Evolutionary conservation across 139 green algal genomes (phyloP).

Genomic region (Volvox reticuliferus): DNA sequence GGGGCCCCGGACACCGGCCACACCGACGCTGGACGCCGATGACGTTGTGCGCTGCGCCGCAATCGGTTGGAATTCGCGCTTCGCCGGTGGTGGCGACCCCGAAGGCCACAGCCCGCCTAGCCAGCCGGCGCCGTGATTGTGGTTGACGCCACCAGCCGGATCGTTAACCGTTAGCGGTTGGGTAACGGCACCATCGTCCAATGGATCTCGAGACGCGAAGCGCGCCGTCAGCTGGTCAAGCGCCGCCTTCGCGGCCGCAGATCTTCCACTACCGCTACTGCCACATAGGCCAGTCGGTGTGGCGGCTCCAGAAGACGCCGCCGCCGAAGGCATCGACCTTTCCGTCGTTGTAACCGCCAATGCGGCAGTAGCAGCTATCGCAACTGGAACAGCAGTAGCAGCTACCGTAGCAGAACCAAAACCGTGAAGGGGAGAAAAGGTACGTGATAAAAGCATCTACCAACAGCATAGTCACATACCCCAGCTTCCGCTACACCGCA

Average conservation of each 20-base stretch:
- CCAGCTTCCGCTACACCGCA: no score
- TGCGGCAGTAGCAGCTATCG: not conserved
- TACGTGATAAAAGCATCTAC: no score
- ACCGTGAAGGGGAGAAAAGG: no score
- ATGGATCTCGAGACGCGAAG: not conserved
- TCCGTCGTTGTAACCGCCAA: not conserved
- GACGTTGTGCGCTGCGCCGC: not conserved
- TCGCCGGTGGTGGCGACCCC: not conserved
- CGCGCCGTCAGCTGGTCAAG: conserved; percentile 17
- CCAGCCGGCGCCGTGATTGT: not conserved
- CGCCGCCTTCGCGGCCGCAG: not conserved
- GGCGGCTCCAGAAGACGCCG: not conserved
- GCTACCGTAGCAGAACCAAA: not conserved
- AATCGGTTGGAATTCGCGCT: not conserved
- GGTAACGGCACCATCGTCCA: not conserved
- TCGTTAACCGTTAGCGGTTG: not conserved
- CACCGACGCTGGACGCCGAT: not conserved
- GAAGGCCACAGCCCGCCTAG: conserved; percentile 9
- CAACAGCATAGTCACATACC: no score
- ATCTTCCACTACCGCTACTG: not conserved
- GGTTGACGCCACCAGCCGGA: not conserved
- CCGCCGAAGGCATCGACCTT: not conserved
- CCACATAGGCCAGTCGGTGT: not conserved
- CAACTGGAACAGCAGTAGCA: no score
- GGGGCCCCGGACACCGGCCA: not conserved